Evolutionary conservation across 371 early-diverging fungal species (phyloP), one percentile per base, ranked within the genome.

Genomic region (Mucor irregularis): DNA sequence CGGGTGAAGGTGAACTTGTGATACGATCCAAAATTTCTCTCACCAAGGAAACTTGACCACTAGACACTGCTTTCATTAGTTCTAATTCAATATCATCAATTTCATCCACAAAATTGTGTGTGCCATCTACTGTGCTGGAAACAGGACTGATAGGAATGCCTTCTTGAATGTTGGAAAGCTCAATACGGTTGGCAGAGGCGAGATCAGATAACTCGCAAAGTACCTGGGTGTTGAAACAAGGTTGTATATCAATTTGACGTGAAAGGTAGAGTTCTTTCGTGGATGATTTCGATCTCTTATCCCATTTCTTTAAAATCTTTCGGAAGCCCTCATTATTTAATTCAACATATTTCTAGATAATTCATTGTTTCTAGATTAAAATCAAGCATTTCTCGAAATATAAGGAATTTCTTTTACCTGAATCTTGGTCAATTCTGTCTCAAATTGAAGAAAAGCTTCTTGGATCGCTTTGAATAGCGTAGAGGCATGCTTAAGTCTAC

Each of bases 221-320:
- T 11, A 92, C 82, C 33, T 93, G 94, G 45, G 88, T 86, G 69
- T 95, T 94, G 73, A 97, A 97, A 69, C 94, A 94, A 1, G 96
- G 94, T 70, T 96, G 97, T 35, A 96, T 87, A 53, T 95, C 95
- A 37, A 96, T 84, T 64, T 98, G 97, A 6, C 96, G 87, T 2
- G 94, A 86, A 14, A 98, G 82, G 62, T 96, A 97, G 21, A 96
- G 82, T 64, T 98, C 97, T 69, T 96, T 96, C 14, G 94, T 97
- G 21, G 87, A 89, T 2, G 93, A 90, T 72, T 94, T 94, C 17
- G 92, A 88, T 21, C 96, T 89, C 74, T 98, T 98, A 78, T 98
- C 98, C 94, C 94, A 98, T 69, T 98, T 98, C 63, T 98, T 98
- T 47, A 98, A 69, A 42, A 98, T 98, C 80, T 98, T 98, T 22